Evolutionary conservation across 306 rosid species (phyloP), one percentile per base, ranked within the genome.

Genomic region (Oxytropis ochrocephala): DNA sequence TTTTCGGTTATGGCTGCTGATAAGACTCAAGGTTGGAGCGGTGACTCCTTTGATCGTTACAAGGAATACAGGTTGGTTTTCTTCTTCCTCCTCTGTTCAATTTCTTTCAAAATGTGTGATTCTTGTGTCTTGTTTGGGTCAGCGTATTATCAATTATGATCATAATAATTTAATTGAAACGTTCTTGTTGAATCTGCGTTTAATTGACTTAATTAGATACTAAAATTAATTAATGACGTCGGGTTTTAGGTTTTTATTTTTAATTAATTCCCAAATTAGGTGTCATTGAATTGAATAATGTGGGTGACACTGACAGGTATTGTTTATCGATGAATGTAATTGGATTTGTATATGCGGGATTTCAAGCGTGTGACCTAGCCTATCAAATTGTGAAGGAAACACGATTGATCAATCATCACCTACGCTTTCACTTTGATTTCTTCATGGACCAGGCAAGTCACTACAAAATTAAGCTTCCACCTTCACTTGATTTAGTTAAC

Each of bases 1-100:
- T 95, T 95, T 79, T 83, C 99, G 18, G 93, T 95, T 46, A 91
- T 95, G 99, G 99, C 99, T 14, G 94, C 97, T 1, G 97, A 95
- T 80, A 91, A 83, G 52, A 95, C 99, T 54, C 95, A 85, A 76
- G 99, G 99, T 14, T 95, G 99, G 99, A 91, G 95, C 32, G 99
- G 99, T 39, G 99, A 95, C 67, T 95, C 99, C 65, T 95, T 87
- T 51, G 95, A 95, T 67, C 96, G 99, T 73, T 95, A 95, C 84
- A 95, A 84, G 79, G 99, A 95, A 63, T 95, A 91, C 80, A 95
- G 99, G 99, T 95, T 30, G 3, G 29, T 49, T 38, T 5, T 16
- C 38, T 35, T 57, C 7, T 7, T 13, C 1, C 24, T 50, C 8
- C 10, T 53, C 29, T 1, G 11, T 66, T 50, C 8, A 0, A 14